A percentile compares a stretch with the other conserved stretches of the same genome.
Conservation (phyloP, 768 basidiomycete genomes). For the Lactarius deliciosus region DNA sequence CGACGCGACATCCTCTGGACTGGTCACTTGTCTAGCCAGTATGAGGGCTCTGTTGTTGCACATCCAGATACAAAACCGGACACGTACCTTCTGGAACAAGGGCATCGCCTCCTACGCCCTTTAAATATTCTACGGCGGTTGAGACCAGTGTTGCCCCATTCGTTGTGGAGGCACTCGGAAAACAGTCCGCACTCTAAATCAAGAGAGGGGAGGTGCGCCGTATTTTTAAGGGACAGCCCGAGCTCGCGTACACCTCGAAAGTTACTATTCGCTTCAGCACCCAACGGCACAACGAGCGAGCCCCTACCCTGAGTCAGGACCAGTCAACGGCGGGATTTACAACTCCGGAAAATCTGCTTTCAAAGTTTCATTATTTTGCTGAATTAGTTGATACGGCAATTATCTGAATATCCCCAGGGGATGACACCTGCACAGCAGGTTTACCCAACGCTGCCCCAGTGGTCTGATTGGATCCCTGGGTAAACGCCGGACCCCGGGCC, state of each 20-base stretch:
- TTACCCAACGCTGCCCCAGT: background rate
- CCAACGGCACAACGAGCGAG: background rate
- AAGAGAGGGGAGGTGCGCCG: background rate
- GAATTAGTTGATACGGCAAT: too few relatives aligned
- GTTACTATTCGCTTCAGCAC: background rate
- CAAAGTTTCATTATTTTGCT: too few relatives aligned
- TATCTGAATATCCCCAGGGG: too few relatives aligned
- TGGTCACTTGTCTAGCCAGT: background rate
- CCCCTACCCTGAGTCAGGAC: background rate
- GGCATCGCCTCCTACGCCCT: background rate
- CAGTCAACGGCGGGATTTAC: background rate
- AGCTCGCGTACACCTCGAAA: background rate
- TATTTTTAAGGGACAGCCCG: background rate
- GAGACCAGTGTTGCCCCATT: too few relatives aligned
- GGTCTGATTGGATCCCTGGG: background rate
- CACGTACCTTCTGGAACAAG: background rate
- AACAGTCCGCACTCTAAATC: too few relatives aligned
- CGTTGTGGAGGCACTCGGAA: too few relatives aligned
- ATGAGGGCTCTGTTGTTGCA: background rate
- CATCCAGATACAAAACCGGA: background rate
- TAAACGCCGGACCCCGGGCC: background rate
- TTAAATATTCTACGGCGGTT: background rate
- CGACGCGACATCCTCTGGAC: background rate
- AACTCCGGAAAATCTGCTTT: background rate
- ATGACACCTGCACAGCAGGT: background rate